Evolutionary conservation across 192 early-diverging fungal species (phyloP), one percentile per base, ranked within the genome.

Genomic region (Coemansia sp.): DNA sequence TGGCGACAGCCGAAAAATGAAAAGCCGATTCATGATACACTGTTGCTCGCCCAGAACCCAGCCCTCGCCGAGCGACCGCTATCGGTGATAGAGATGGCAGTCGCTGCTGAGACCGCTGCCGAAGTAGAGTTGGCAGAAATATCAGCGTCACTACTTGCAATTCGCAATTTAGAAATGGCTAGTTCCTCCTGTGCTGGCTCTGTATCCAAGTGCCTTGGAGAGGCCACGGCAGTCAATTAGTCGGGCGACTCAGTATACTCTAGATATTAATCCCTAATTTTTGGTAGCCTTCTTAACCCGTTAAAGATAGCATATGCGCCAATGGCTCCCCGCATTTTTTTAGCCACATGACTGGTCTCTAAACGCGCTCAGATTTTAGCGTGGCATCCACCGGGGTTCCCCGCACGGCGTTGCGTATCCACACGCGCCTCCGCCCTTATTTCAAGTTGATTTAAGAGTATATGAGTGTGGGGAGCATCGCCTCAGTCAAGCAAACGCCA

Each of bases 101-200:
- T 72, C 3, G 72, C 80, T 24, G 72, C 75, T 50, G 80, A 74
- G 66, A 58, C 34, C 22, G 70, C 66, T 39, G 80, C 69, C 29
- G 69, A 77, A 38, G 43, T 69, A 31, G 72, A 83, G 63, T 46
- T 78, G 22, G 70, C 78, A 47, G 70, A 72, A n/a, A 38, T 57
- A 22, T 66, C 78, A 38, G 38, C 65, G 20, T 65, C 73, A 3
- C 38, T 80, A n/a, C 57, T 68, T 5, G 58, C 66, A 1, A 53
- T 27, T 8, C 73, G 52, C 24, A 55, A 31, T 55, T 13, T 55
- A 27, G 52, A 55, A 27, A 55, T 55, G 52, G 27, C 4, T 15
- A 29, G 11, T 9, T 29, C 52, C 52, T 31, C 27, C 52, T 29
- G 27, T 15, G 52, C 27, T 13, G 52, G 24, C 52, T 55, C 52